Conservation (phyloP, 129 eudicot species). For the Dittrichia graveolens region DNA sequence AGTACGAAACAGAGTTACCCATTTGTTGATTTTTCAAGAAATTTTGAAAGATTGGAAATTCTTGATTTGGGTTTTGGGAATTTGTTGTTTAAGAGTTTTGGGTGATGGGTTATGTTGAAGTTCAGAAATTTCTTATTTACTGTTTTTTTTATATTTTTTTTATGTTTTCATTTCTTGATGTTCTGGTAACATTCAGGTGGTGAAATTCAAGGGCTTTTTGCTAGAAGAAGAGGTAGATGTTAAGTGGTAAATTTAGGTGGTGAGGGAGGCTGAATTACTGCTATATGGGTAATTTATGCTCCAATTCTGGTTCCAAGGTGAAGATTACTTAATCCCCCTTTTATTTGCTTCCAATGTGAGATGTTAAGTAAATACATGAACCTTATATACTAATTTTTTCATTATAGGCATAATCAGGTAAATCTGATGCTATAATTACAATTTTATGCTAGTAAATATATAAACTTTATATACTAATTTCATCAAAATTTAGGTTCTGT, state of each 20-base stretch:
- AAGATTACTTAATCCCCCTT: slow-evolving; percentile 1
- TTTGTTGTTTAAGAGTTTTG: neutral
- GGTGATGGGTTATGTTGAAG: slow-evolving; percentile 26
- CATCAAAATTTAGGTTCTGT: neutral
- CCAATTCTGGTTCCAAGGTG: slow-evolving; percentile 65
- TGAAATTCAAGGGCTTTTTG: slow-evolving; percentile 36
- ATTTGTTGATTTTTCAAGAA: slow-evolving; percentile 24
- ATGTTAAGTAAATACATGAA: slow-evolving; percentile 8
- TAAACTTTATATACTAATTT: neutral
- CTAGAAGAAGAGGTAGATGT: slow-evolving; percentile 48
- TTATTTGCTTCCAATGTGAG: slow-evolving; percentile 20
- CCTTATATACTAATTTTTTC: neutral
- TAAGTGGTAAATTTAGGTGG: slow-evolving; percentile 45
- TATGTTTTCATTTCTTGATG: slow-evolving; percentile 31
- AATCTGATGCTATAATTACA: slow-evolving; percentile 8
- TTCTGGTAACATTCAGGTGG: slow-evolving; percentile 37
- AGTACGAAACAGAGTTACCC: slow-evolving; percentile 37
- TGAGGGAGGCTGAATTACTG: slow-evolving; percentile 49
- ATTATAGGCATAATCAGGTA: slow-evolving; percentile 19
- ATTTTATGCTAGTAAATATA: neutral
- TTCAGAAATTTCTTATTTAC: neutral
- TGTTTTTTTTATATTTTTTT: slow-evolving; percentile 9
- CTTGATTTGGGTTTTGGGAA: slow-evolving; percentile 26
- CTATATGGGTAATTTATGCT: slow-evolving; percentile 75
- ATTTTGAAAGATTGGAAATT: slow-evolving; percentile 15